These are phyloP conservation scores for Veloboletus limbatus DNA, from an alignment of 1,284 basidiomycete genomes.

Conservation along the genomic window DNA sequence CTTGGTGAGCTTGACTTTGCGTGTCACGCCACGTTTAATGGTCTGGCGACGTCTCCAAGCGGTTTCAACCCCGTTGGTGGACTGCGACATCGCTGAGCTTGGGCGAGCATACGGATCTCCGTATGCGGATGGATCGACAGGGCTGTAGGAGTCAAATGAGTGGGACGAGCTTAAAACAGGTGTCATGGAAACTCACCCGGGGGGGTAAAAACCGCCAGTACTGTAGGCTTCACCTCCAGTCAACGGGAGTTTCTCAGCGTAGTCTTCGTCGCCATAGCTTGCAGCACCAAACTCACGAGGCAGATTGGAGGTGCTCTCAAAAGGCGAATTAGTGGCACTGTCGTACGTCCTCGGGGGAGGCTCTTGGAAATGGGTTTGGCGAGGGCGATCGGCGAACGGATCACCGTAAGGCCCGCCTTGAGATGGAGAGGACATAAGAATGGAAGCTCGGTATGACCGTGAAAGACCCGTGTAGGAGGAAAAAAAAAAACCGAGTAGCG, in stretches of 20 bases:
- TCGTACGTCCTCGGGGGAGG: conserved; percentile 40
- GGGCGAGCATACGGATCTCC: conserved; percentile 71
- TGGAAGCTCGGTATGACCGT: neutral
- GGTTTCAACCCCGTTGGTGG: conserved; percentile 64
- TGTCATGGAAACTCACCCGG: conserved; percentile 54
- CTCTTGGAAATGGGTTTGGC: conserved; percentile 59
- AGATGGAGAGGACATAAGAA: conserved; percentile 48
- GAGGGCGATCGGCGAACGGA: conserved; percentile 67
- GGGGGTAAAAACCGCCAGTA: conserved; percentile 66
- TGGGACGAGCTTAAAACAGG: no score
- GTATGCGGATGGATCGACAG: conserved; percentile 57
- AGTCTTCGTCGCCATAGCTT: conserved; percentile 60
- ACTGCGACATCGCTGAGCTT: conserved; percentile 58
- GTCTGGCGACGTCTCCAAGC: conserved; percentile 87
- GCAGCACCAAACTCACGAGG: conserved; percentile 50
- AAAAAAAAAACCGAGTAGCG: conserved; percentile 11
- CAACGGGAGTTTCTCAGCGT: conserved; percentile 69
- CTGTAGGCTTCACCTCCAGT: conserved; percentile 52
- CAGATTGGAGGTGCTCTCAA: conserved; percentile 55
- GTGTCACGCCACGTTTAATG: conserved; percentile 90
- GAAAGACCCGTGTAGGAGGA: conserved; percentile 6
- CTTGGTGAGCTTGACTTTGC: conserved; percentile 88
- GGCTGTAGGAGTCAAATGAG: conserved; percentile 36
- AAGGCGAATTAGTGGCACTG: conserved; percentile 43
- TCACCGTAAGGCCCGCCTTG: conserved; percentile 48